Evolutionary conservation across 2,329 filamentous ascomycete species (phyloP), one percentile per base, ranked within the genome.

Genomic region (Fusarium cyanostomum): DNA sequence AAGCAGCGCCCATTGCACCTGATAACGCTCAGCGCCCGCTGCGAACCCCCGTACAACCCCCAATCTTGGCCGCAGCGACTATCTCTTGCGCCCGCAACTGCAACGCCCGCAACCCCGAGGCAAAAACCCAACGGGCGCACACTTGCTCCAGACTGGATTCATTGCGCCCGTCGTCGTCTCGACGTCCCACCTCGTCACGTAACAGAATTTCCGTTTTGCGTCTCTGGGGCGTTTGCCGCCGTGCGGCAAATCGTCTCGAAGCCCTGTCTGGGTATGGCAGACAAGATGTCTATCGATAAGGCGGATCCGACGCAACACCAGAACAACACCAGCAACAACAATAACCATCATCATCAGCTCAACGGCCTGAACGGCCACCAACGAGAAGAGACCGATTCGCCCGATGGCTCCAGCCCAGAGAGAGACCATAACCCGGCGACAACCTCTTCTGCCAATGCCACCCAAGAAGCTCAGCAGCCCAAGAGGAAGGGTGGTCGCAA

Each of bases 401-500:
- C 86, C 52, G 78, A 82, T 71, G 84, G 80, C 64, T 88, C 86
- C 39, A 86, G 84, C 63, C 84, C 84, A 15, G 87, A 89, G 62
- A 79, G 81, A 69, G 86, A 88, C 50, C 76, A 78, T 41, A 71
- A 71, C 54, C 64, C 76, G 52, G 72, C 75, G 54, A 71, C 69
- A 64, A 69, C 60, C 45, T 66, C 68, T 53, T 71, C 71, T 49
- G 70, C 71, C 65, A 74, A 71, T 64, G 70, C 71, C 56, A 73
- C 71, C 62, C 83, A 83, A 66, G 85, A 87, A 71, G 77, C 76
- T 68, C 85, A 86, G 73, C 86, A 87, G 63, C 93, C 94, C 75
- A 99, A 99, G 84, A 89, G 95, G 74, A 99, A 99, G 83, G 95
- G 95, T 73, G 95, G 95, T 62, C 89, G 95, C 74, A 99, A 98